phyloP scores from a whole-genome alignment of 2,329 filamentous ascomycete genomes.

The Fusarium coffeatum region DNA sequence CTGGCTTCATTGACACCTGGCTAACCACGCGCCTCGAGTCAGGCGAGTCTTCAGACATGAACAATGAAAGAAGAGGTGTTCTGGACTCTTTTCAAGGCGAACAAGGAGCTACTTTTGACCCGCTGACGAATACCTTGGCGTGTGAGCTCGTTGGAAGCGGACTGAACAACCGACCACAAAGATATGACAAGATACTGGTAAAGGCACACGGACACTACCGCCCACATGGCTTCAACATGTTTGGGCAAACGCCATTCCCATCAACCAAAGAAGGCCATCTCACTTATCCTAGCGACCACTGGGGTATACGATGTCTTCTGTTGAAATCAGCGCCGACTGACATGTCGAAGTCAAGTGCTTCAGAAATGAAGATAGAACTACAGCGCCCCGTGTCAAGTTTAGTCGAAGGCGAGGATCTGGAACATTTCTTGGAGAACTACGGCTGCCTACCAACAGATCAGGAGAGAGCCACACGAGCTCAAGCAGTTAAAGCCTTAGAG shows the following conservation, averaged over 20 bases:
- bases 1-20: constrained; percentile 66
- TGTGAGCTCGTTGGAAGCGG: constrained; percentile 60
- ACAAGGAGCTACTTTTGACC: constrained; percentile 74
- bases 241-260: constrained; percentile 55
- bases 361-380: constrained; percentile 45
- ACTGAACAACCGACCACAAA: constrained; percentile 67
- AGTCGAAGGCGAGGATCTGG: constrained; percentile 51
- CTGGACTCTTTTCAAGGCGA: constrained; percentile 65
- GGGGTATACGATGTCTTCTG: constrained; percentile 64
- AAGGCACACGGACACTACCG: constrained; percentile 53
- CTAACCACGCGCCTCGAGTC: constrained; percentile 57
- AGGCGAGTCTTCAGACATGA: constrained; percentile 53
- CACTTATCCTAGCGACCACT: constrained; percentile 66
- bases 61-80: constrained; percentile 42
- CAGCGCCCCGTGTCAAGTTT: constrained; percentile 49
- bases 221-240: constrained; percentile 64
- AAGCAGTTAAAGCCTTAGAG: constrained; percentile 60
- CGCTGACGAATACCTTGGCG: constrained; percentile 66
- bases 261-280: not conserved
- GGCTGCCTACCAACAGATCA: constrained; percentile 59
- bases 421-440: constrained; percentile 52
- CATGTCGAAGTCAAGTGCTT: not conserved
- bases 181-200: constrained; percentile 73
- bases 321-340: constrained; percentile 17
- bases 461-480: constrained; percentile 56